A percentile compares a stretch with the other conserved stretches of the same genome.
Conservation (phyloP, 768 basidiomycete genomes). For the Calocera viscosa region DNA sequence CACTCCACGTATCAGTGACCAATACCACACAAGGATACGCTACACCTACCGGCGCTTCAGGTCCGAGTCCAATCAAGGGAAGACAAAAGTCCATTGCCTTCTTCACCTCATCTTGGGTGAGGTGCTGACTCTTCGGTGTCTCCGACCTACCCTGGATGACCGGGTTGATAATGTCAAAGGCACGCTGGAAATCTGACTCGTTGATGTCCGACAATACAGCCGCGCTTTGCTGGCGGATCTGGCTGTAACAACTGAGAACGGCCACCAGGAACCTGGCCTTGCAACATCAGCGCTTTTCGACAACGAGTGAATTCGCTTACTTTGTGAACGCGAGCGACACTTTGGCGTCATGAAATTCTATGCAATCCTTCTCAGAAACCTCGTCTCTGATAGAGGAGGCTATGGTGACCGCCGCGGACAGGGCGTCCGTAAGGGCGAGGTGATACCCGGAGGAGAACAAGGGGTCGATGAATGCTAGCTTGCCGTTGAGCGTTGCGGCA, state of each 20-base stretch:
- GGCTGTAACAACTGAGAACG: constrained; percentile 38
- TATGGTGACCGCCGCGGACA: constrained; percentile 45
- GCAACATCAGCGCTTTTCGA: not conserved
- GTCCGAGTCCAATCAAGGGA: not conserved
- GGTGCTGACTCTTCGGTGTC: constrained; percentile 21
- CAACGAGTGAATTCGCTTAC: constrained; percentile 25
- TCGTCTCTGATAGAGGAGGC: constrained; percentile 43
- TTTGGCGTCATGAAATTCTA: constrained; percentile 43
- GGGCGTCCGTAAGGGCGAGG: constrained; percentile 48
- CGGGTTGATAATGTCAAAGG: constrained; percentile 50
- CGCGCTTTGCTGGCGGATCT: not conserved
- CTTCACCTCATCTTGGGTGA: not conserved
- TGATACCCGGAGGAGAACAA: constrained; percentile 54
- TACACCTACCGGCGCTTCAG: not conserved
- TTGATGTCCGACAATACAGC: not conserved
- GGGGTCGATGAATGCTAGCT: constrained; percentile 46
- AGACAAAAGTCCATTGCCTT: not conserved
- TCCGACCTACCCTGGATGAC: constrained; percentile 41
- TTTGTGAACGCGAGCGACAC: constrained; percentile 47
- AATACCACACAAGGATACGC: not conserved
- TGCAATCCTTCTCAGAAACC: constrained; percentile 37
- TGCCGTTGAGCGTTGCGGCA: too few relatives aligned
- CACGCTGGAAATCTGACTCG: constrained; percentile 23
- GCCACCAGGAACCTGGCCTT: constrained; percentile 48
- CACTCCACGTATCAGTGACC: not conserved